A percentile compares a stretch with the other conserved stretches of the same genome.
These are phyloP conservation scores for Phytophthora sp. DNA, from an alignment of 352 stramenopile genomes.

Conservation along the genomic window DNA sequence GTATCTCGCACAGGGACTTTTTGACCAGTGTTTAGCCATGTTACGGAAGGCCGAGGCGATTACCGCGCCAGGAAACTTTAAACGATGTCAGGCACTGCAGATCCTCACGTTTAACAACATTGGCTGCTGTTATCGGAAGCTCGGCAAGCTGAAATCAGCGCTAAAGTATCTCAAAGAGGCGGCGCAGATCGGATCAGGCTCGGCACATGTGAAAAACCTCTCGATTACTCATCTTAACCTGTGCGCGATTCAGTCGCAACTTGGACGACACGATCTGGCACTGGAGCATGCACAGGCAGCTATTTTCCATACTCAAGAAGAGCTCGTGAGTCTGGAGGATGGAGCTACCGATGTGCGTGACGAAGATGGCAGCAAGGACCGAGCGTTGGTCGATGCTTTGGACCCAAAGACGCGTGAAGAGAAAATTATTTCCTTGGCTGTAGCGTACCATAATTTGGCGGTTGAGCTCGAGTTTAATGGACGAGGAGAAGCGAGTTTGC, in stretches of 20 bases:
- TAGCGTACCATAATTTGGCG: slow-evolving; percentile 83
- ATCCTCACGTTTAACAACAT: slow-evolving; percentile 88
- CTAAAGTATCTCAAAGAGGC: slow-evolving; percentile 80
- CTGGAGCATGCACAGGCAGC: slow-evolving; percentile 79
- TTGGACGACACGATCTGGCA: slow-evolving; percentile 70
- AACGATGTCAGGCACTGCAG: slow-evolving; percentile 65
- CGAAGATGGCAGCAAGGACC: slow-evolving; percentile 21
- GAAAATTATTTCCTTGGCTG: slow-evolving; percentile 77
- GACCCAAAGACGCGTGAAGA: slow-evolving; percentile 70
- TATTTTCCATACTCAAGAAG: slow-evolving; percentile 85
- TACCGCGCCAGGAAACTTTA: slow-evolving; percentile 71
- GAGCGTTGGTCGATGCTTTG: slow-evolving; percentile 50
- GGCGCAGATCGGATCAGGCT: slow-evolving; percentile 60
- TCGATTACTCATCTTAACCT: slow-evolving; percentile 85
- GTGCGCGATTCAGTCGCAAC: slow-evolving; percentile 82
- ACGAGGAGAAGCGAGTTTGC: slow-evolving; percentile 69
- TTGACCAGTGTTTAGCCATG: slow-evolving; percentile 72
- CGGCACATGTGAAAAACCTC: slow-evolving; percentile 70
- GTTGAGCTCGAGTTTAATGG: slow-evolving; percentile 84
- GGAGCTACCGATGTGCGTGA: slow-evolving; percentile 6
- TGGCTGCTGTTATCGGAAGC: slow-evolving; percentile 80
- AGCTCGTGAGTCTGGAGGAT: slow-evolving; percentile 66
- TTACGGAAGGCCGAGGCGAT: slow-evolving; percentile 78
- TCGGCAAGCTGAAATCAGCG: slow-evolving; percentile 74
- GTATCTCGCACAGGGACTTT: slow-evolving; percentile 55